Evolutionary conservation across 352 stramenopile species (phyloP), one percentile per base, ranked within the genome.

Genomic region (Blastocystis sp.): DNA sequence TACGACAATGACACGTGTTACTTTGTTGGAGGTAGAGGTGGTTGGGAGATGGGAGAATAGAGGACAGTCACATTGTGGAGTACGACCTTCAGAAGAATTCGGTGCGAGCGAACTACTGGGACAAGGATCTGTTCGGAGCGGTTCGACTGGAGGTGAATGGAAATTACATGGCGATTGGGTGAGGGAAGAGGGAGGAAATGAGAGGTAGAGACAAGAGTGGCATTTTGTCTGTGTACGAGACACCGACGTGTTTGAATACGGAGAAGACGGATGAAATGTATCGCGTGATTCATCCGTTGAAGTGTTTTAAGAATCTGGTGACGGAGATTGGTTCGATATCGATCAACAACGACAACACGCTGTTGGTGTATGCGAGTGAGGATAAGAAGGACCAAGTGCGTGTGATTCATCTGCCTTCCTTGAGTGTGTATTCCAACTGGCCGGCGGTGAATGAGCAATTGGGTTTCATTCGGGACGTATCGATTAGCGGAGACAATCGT

Each of bases 251-350:
- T 2, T 7, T 56, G 65, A 78, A 56, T 29, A 78, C 65, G 29
- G 32, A 42, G 36, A 38, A 24, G 24, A 32, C n/a, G 42, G 24
- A 24, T 14, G 65, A 78, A 18, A 24, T n/a, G 24, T 42, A 38
- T 56, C 65, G 65, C 21, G 40, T 59, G 42, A 78, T 78, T 51
- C n/a, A 59, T 24, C 38, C 65, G 16, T 56, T 78, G 65, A 78
- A 78, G 46, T 24, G 21, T 24, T 56, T 78, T 6, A 78, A 78
- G 65, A 78, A 78, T 78, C 42, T 78, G 65, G 65, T 78, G n/a
- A 78, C 65, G 14, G 24, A 9, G 1, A 14, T 78, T 59, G 21
- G 18, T 36, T 36, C 38, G 21, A 36, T 78, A 0, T 32, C 38
- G 7, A 57, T 78, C 42, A 78, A 78, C 49, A 78, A 78, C 36